Evolutionary conservation across 441 rosid species (phyloP).

Genomic region (Flueggea neowawraea): DNA sequence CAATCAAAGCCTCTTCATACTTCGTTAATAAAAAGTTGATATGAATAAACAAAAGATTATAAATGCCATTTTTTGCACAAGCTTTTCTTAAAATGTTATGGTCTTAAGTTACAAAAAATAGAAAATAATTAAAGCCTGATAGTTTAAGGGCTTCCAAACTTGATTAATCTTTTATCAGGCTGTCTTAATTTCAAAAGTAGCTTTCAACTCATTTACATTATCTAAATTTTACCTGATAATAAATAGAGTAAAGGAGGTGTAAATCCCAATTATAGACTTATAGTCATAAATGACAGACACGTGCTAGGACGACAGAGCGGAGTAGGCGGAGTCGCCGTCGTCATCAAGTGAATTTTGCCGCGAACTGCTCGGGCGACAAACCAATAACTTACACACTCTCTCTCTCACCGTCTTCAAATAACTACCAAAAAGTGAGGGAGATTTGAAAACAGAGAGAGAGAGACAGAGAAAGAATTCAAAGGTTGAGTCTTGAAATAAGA

Average conservation of each 20-base stretch:
- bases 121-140: too few species aligned
- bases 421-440: background rate
- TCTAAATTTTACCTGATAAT: background rate
- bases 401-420: background rate
- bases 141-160: too few species aligned
- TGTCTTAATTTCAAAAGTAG: too few species aligned
- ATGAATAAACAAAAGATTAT: too few species aligned
- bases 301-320: constrained; percentile 17
- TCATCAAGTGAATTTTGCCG: constrained; percentile 15
- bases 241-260: background rate
- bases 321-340: constrained; percentile 16
- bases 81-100: too few species aligned
- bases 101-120: too few species aligned
- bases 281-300: constrained; percentile 17
- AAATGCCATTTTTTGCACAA: too few species aligned
- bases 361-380: constrained; percentile 18
- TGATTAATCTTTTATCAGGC: too few species aligned
- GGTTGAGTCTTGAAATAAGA: background rate
- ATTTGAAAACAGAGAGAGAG: background rate
- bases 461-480: background rate
- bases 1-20: too few species aligned
- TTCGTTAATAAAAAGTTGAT: too few species aligned
- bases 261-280: too few species aligned
- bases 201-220: background rate
- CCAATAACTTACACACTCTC: too few species aligned